Conservation (phyloP, 495 filamentous ascomycete species). For the Aspergillus ellipticus region DNA sequence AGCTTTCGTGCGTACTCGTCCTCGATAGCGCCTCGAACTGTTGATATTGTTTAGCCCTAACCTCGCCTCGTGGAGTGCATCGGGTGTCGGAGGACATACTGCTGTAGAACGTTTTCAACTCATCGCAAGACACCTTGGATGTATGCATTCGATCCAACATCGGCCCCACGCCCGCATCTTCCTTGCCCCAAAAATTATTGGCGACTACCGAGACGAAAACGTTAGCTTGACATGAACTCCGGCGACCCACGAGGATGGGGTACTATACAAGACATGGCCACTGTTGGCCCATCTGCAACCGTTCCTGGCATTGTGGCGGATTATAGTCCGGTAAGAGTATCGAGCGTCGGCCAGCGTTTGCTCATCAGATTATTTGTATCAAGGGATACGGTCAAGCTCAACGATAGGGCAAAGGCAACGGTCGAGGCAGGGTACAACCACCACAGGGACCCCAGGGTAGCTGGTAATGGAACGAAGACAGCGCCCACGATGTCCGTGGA, state of each 20-base stretch:
- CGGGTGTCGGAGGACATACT: constrained; percentile 42
- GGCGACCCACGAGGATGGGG: neutral
- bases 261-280: constrained; percentile 59
- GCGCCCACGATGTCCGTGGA: constrained; percentile 4
- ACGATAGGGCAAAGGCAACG: constrained; percentile 9
- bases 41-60: constrained; percentile 8
- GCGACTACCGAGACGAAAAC: constrained; percentile 60
- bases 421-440: neutral
- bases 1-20: constrained; percentile 97
- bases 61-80: neutral
- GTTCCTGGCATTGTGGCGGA: constrained; percentile 56
- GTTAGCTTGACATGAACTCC: constrained; percentile 13
- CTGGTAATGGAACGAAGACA: constrained; percentile 1
- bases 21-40: constrained; percentile 89
- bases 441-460: neutral
- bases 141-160: constrained; percentile 95
- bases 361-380: constrained; percentile 28
- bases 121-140: constrained; percentile 93
- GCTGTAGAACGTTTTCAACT: constrained; percentile 87
- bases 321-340: constrained; percentile 16
- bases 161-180: constrained; percentile 91
- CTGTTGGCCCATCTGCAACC: constrained; percentile 58
- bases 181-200: constrained; percentile 99
- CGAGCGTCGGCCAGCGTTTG: constrained; percentile 44
- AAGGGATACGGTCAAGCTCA: constrained; percentile 14